Evolutionary conservation across 371 early-diverging fungal species (phyloP), one percentile per base, ranked within the genome.

Genomic region (Mucor lusitanicus): DNA sequence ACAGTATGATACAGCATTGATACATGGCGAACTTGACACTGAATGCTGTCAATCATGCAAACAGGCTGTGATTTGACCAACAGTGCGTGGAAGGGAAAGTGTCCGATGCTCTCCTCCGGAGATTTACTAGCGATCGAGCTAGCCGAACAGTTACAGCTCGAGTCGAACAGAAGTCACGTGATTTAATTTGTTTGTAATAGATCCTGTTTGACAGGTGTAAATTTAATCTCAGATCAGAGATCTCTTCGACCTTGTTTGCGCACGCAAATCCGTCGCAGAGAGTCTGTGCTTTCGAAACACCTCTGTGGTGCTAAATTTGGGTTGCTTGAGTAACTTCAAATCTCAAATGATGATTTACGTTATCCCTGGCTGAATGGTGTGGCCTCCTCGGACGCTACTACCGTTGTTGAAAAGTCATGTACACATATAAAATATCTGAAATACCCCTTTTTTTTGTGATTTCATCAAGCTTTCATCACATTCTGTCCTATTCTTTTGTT

Each of bases 291-390:
- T 27, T 63, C 66, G 59, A 60, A 44, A 39, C 56, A 64, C 64
- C 50, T 32, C 13, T 25, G 9, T n/a, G 39, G 56, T 65, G 61
- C 27, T 21, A 46, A 46, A 35, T 30, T 21, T 39, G 64, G 61
- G 53, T 53, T 54, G 19, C 46, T 15, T 42, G 60, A 57, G 35
- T 27, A 58, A 56, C 59, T 9, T 12, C 21, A n/a, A 35, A 53
- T 39, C 39, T 72, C 7, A 62, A 21, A 73, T 73, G 73, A 69
- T 73, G 73, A 73, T 65, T 69, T 62, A 62, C 69, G 73, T 73
- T 73, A 73, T 73, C 73, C 73, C 73, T 73, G 73, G 65, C 73
- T 73, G 73, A 73, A 73, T 62, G 69, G 62, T 64, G 50, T 63
- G 64, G 73, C 73, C 73, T 73, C 73, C 40, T 63, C 61, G 65